Evolutionary conservation across 2,329 filamentous ascomycete genomes (phyloP).

Genomic region (Scleromitrula shiraiana): DNA sequence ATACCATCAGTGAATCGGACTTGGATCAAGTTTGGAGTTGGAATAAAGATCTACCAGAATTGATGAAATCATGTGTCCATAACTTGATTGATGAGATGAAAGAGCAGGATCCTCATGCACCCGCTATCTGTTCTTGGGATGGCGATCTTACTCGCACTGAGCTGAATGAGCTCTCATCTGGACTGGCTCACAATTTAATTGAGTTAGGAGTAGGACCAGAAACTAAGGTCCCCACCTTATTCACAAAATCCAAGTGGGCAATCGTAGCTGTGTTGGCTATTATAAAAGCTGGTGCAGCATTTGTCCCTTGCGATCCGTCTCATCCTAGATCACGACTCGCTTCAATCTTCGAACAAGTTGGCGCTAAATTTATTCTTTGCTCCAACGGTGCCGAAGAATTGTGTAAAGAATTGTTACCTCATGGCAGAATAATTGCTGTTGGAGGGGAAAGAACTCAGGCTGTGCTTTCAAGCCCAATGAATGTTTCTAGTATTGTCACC

Average conservation of each 20-base stretch:
- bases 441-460: not conserved
- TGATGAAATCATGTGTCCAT: constrained; percentile 17
- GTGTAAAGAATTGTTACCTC: not conserved
- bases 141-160: constrained; percentile 1
- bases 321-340: constrained; percentile 22
- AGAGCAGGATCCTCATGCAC: constrained; percentile 10
- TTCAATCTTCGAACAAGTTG: constrained; percentile 10
- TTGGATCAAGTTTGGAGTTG: constrained; percentile 8
- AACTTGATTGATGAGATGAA: constrained; percentile 13
- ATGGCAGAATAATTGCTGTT: not conserved
- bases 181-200: constrained; percentile 10
- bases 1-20: constrained; percentile 7
- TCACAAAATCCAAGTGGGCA: constrained; percentile 27
- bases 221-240: constrained; percentile 20
- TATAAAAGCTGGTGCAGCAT: constrained; percentile 25
- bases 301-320: constrained; percentile 28
- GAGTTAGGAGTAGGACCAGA: constrained; percentile 15
- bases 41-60: constrained; percentile 13
- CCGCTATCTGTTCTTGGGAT: constrained; percentile 3
- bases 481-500: not conserved
- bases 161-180: not conserved
- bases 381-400: not conserved
- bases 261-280: constrained; percentile 27
- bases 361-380: constrained; percentile 10
- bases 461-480: not conserved